Conservation (phyloP, 2,329 filamentous ascomycete species). For the Ascochyta pisi region DNA sequence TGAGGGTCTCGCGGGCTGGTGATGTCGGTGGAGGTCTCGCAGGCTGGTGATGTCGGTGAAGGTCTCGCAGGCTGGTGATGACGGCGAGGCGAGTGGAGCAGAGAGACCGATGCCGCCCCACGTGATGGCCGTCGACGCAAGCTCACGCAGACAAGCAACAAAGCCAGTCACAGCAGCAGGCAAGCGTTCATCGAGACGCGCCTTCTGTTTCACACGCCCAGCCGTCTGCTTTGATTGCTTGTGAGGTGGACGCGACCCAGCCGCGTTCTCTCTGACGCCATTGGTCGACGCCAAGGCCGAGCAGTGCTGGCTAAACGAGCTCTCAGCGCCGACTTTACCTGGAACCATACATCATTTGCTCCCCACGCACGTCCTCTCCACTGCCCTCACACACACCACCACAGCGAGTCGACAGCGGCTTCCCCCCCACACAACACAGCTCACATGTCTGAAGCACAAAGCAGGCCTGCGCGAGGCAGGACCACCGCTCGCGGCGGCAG, state of each 20-base stretch:
- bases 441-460: slow-evolving; percentile 92
- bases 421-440: slow-evolving; percentile 52
- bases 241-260: slow-evolving; percentile 9
- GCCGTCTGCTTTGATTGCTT: neutral
- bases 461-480: slow-evolving; percentile 87
- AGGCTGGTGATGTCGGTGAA: neutral
- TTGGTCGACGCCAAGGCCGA: slow-evolving; percentile 17
- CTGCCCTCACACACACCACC: slow-evolving; percentile 32
- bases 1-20: neutral
- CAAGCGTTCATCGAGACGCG: neutral
- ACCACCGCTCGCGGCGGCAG: slow-evolving; percentile 87
- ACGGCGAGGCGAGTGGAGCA: neutral
- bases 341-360: slow-evolving; percentile 39
- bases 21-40: neutral
- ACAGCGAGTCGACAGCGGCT: slow-evolving; percentile 32
- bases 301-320: slow-evolving; percentile 25
- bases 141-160: neutral
- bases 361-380: slow-evolving; percentile 35
- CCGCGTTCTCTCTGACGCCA: slow-evolving; percentile 18
- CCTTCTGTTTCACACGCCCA: neutral
- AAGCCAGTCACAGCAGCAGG: neutral
- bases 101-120: neutral
- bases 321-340: slow-evolving; percentile 37
- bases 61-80: neutral
- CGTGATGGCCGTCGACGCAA: neutral